Evolutionary conservation across 164 flowering plant species (phyloP).

Genomic region (Cinnamomum chago): DNA sequence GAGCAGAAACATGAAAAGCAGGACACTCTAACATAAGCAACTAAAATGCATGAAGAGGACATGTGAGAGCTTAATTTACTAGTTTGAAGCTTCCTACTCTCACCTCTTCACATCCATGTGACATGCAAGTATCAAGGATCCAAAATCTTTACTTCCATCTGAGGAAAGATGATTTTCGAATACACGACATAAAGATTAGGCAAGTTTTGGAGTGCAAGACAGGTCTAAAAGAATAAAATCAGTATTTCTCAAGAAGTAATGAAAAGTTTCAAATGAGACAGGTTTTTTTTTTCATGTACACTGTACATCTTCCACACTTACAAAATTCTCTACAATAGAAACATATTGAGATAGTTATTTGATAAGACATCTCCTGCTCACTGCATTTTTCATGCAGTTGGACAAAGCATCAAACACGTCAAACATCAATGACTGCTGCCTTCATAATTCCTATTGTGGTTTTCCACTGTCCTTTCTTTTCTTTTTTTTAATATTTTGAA

Average conservation of each 20-base stretch:
- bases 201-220: not conserved
- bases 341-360: not conserved
- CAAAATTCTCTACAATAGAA: not conserved
- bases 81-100: not conserved
- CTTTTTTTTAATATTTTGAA: not conserved
- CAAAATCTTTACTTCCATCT: not conserved
- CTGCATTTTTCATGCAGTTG: not conserved
- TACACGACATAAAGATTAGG: not conserved
- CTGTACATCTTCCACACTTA: slow-evolving; percentile 3
- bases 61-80: not conserved
- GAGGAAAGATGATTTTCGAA: not conserved
- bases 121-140: not conserved
- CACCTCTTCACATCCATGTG: not conserved
- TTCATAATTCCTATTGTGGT: not conserved
- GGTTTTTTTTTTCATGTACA: not conserved
- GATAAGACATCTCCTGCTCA: not conserved
- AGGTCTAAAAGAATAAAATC: not conserved
- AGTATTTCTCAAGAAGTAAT: not conserved
- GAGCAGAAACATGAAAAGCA: not conserved
- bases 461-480: not conserved
- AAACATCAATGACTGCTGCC: not conserved
- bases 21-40: not conserved
- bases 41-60: not conserved
- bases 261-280: not conserved
- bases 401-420: not conserved